Percentiles rank a stretch among this genome's conserved stretches.
Evolutionary conservation across 768 basidiomycete genomes (phyloP).

Genomic region (Leccinum obscurum): DNA sequence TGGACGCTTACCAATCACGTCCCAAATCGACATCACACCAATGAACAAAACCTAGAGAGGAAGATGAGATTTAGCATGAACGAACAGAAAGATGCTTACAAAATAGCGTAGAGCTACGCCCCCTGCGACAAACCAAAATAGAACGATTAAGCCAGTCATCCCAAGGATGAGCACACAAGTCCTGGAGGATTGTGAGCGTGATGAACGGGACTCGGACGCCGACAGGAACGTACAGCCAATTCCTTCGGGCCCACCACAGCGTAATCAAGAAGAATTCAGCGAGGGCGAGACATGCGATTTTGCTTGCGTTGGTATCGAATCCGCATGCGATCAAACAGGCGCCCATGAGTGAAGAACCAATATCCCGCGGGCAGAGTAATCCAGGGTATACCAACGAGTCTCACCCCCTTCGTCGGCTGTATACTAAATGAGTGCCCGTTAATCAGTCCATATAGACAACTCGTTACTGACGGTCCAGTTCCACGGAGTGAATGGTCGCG

Average conservation of each 20-base stretch:
- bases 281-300: conserved; percentile 75
- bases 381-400: conserved; percentile 73
- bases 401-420: conserved; percentile 86
- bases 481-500: conserved; percentile 59
- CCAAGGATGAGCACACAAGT: conserved; percentile 78
- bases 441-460: not conserved
- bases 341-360: conserved; percentile 85
- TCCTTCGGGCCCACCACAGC: conserved; percentile 82
- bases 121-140: conserved; percentile 88
- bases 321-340: conserved; percentile 86
- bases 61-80: too few species aligned
- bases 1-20: too few species aligned
- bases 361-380: conserved; percentile 85
- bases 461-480: conserved; percentile 73
- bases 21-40: too few species aligned
- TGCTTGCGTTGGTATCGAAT: conserved; percentile 87
- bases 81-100: too few species aligned
- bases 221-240: conserved; percentile 59
- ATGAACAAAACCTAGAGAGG: too few species aligned
- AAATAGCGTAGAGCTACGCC: too few species aligned
- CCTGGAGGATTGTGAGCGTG: conserved; percentile 36
- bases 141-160: conserved; percentile 74
- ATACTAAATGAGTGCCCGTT: conserved; percentile 12
- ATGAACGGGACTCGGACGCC: not conserved
- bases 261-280: conserved; percentile 87